Percentiles rank a stretch among this genome's conserved stretches.
Conservation (phyloP, 371 early-diverging fungal genomes). For the Zancudomyces culisetae region DNA sequence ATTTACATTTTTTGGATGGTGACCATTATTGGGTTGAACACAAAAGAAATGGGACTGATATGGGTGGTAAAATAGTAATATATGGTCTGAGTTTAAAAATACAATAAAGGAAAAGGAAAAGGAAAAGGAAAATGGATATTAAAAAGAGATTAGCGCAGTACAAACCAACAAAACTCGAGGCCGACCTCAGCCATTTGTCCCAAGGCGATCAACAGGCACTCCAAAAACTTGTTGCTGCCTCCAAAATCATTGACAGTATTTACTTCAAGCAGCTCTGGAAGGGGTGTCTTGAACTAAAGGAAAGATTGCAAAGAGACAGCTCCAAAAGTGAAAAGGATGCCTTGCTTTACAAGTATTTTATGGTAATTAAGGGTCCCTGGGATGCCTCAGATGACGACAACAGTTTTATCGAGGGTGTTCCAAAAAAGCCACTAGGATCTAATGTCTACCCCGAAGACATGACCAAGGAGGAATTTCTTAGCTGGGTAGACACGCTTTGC, state of each 20-base stretch:
- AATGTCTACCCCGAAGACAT: slow-evolving; percentile 64
- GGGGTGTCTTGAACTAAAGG: slow-evolving; percentile 35
- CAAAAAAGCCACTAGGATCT: slow-evolving; percentile 34
- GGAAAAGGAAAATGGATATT: slow-evolving; percentile 3
- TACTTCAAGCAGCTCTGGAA: slow-evolving; percentile 56
- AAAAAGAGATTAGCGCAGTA: slow-evolving; percentile 24
- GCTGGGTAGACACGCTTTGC: slow-evolving; percentile 31
- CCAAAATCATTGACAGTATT: slow-evolving; percentile 36
- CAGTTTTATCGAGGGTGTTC: slow-evolving; percentile 37
- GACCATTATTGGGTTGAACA: too few species aligned
- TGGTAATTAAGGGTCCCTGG: slow-evolving; percentile 58
- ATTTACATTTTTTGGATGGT: too few species aligned
- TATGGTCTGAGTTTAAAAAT: not conserved
- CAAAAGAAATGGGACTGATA: too few species aligned
- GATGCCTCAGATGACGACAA: slow-evolving; percentile 33
- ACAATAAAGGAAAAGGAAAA: not conserved
- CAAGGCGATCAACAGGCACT: slow-evolving; percentile 39
- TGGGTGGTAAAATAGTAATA: too few species aligned
- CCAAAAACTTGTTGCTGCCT: slow-evolving; percentile 40
- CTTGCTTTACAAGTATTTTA: slow-evolving; percentile 31
- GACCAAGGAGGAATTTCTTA: slow-evolving; percentile 41
- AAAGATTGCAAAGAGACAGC: slow-evolving; percentile 22
- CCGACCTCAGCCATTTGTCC: slow-evolving; percentile 36
- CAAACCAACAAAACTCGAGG: slow-evolving; percentile 32
- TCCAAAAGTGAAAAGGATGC: slow-evolving; percentile 7